Conservation (phyloP, 2,329 filamentous ascomycete species). For the Mycosphaerella sp. region DNA sequence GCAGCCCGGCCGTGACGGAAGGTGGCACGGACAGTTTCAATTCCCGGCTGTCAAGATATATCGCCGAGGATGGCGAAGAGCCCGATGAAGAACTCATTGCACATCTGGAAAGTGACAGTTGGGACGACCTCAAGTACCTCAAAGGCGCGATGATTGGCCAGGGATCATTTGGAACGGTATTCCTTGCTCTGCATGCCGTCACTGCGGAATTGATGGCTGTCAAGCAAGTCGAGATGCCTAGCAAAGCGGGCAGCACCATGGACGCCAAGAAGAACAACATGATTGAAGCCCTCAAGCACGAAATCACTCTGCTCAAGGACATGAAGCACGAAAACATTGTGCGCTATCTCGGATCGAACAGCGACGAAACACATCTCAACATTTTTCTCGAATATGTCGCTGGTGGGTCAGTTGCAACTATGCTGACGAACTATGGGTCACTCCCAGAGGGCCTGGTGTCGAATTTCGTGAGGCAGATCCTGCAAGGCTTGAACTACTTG, state of each 20-base stretch:
- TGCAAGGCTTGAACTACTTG: constrained; percentile 85
- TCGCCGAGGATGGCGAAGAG: constrained; percentile 87
- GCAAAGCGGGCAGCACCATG: constrained; percentile 66
- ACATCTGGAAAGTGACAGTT: constrained; percentile 86
- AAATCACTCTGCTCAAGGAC: constrained; percentile 89
- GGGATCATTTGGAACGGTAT: constrained; percentile 93
- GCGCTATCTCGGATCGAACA: constrained; percentile 92
- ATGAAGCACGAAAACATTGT: constrained; percentile 96
- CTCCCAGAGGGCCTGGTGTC: constrained; percentile 88
- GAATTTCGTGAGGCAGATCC: constrained; percentile 94
- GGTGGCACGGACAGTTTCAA: constrained; percentile 60
- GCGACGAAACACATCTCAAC: constrained; percentile 85
- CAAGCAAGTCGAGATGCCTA: constrained; percentile 92
- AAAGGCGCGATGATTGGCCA: constrained; percentile 96
- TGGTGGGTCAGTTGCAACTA: constrained; percentile 92
- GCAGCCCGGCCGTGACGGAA: constrained; percentile 53
- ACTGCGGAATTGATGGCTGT: constrained; percentile 97
- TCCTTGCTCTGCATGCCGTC: constrained; percentile 87
- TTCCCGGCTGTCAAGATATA: constrained; percentile 73
- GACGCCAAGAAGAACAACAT: constrained; percentile 95
- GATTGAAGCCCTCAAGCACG: constrained; percentile 94
- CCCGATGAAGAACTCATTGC: constrained; percentile 82
- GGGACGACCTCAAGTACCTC: constrained; percentile 99
- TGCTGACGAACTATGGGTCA: constrained; percentile 97
- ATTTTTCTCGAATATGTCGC: constrained; percentile 99